phyloP scores from a whole-genome alignment of 2,329 filamentous ascomycete species.

The Immersiporthe knoxdaviesiana region DNA sequence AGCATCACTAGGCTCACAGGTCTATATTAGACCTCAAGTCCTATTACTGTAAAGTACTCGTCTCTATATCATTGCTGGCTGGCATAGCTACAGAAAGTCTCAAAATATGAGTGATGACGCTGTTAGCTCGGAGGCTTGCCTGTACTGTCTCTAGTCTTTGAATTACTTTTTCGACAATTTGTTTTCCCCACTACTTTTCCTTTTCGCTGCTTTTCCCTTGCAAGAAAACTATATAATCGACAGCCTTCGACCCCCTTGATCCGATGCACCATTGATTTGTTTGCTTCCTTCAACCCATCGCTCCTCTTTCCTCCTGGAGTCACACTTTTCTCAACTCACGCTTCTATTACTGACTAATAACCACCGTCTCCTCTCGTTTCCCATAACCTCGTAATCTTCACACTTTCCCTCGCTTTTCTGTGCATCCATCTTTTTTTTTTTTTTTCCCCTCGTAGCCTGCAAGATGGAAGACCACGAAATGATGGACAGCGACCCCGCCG shows the following conservation, averaged over 20 bases:
- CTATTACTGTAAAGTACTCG: too few species aligned
- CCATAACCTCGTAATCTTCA: too few species aligned
- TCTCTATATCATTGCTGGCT: too few species aligned
- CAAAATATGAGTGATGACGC: not conserved
- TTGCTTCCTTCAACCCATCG: not conserved
- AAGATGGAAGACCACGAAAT: not conserved
- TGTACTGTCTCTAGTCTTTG: not conserved
- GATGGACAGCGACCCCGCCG: not conserved
- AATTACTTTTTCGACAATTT: not conserved
- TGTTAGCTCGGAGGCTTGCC: not conserved
- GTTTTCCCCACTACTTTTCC: not conserved
- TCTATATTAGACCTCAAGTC: too few species aligned
- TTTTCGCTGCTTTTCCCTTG: not conserved
- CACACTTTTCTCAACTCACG: too few species aligned
- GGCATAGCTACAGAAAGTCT: not conserved
- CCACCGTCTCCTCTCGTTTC: not conserved
- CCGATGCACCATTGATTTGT: not conserved
- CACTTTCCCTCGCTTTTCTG: not conserved
- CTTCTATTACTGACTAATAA: too few species aligned
- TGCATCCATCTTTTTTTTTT: not conserved
- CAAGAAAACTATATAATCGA: not conserved
- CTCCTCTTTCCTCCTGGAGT: not conserved
- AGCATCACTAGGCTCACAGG: not conserved
- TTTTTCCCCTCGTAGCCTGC: not conserved
- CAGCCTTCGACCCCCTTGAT: not conserved